phyloP scores from a whole-genome alignment of 306 rosid genomes.

The Cucumis sativus region DNA sequence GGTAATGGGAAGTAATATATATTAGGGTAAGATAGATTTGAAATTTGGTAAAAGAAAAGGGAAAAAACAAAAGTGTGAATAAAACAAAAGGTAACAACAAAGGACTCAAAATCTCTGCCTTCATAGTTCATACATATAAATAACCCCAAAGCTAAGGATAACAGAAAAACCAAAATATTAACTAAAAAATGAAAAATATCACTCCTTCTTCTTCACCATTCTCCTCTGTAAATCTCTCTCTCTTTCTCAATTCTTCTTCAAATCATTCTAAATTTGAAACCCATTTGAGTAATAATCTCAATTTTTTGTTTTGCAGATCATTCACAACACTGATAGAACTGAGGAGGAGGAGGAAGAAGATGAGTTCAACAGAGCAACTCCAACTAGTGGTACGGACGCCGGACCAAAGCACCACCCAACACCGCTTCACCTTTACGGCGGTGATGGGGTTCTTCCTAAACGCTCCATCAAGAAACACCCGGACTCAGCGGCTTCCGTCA shows the following conservation, averaged over 20 bases:
- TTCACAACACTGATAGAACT: constrained; percentile 28
- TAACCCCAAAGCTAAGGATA: neutral
- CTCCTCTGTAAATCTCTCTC: constrained; percentile 27
- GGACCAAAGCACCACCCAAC: constrained; percentile 34
- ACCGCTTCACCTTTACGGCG: constrained; percentile 22
- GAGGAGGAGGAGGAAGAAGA: constrained; percentile 27
- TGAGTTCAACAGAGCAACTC: constrained; percentile 28
- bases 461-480: constrained; percentile 31
- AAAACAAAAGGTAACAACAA: neutral
- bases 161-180: neutral
- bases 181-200: constrained; percentile 6
- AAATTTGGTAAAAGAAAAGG: neutral
- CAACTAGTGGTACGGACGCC: constrained; percentile 14
- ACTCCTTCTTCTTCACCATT: constrained; percentile 22
- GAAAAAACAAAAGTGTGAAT: neutral
- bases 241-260: neutral
- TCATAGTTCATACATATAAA: neutral
- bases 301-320: constrained; percentile 36
- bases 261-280: neutral
- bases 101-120: neutral
- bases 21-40: too few species aligned
- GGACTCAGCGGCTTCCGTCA: constrained; percentile 22
- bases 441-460: constrained; percentile 9
- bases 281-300: neutral
- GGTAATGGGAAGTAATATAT: too few species aligned